Evolutionary conservation across 805 yeast genomes (phyloP), one percentile per base, ranked within the genome.

Genomic region (Candida sanyiensis): DNA sequence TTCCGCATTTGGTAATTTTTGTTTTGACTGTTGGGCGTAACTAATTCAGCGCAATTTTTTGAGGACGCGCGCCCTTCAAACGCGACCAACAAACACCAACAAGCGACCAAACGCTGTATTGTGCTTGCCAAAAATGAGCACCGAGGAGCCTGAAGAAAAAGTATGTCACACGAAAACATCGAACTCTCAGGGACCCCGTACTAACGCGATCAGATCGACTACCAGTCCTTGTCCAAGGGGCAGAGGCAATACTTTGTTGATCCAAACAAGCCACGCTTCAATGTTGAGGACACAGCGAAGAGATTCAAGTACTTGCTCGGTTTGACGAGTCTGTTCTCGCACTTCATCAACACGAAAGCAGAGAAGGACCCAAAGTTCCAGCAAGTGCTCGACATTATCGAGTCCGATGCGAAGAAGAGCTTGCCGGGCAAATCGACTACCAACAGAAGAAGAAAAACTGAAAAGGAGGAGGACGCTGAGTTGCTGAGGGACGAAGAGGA

Each of bases 401-500:
- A 62, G 20, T 39, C 51, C 24, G 62, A 60, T 33, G 38, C 46
- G 17, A 49, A 45, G 26, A 45, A 47, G 16, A 31, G 52, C 7
- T 43, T 45, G 12, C 44, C 43, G 33, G 34, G 41, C 24, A 39
- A 43, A 6, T 41, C 50, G 16, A 49, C 45, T 16, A 67, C 64
- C 35, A 67, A 64, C 39, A 69, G 82, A 51, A 67, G 83, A 53
- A 68, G 88, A 44, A 80, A 80, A 51, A 80, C 86, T 3, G 89
- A 82, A 50, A 74, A 77, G 54, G 89, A 83, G 56, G 93, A 83
- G 55, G 89, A 83, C 56, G 86, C 77, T 1, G 87, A 81, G 51
- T 64, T 84, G 42, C 65, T 88, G 62, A 69, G 77, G 46, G 80
- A 81, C 33, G 77, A 73, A 40, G 70, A 67, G 35, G 61, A 20